A percentile compares a stretch with the other conserved stretches of the same genome.
Conservation (phyloP, 441 rosid species). For the Arabidopsis lyrata region DNA sequence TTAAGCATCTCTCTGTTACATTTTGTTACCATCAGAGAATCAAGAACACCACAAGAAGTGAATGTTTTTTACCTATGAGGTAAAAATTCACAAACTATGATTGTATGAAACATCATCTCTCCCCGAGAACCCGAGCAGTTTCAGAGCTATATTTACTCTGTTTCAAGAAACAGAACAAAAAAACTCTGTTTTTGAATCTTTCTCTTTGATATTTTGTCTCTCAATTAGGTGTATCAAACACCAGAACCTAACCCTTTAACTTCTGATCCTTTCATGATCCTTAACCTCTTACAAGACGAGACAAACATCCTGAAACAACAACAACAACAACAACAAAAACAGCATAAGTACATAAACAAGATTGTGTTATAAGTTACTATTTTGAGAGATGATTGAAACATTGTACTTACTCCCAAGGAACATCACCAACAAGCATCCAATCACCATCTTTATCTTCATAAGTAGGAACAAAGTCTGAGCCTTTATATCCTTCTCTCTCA, state of each 20-base stretch:
- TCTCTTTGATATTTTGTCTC: constrained; percentile 17
- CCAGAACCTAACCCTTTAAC: constrained; percentile 51
- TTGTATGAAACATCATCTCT: neutral
- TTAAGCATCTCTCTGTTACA: constrained; percentile 40
- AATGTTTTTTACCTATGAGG: constrained; percentile 28
- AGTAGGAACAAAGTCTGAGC: constrained; percentile 88
- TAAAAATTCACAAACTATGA: constrained; percentile 23
- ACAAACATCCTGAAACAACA: constrained; percentile 55
- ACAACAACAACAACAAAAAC: constrained; percentile 6
- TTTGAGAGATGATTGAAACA: constrained; percentile 15
- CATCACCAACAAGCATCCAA: constrained; percentile 94
- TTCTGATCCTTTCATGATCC: constrained; percentile 67
- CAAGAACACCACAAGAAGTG: constrained; percentile 39
- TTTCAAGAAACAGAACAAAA: constrained; percentile 28
- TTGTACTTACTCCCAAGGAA: constrained; percentile 79
- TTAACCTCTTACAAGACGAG: constrained; percentile 58
- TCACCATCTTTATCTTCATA: constrained; percentile 97
- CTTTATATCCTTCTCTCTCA: constrained; percentile 89
- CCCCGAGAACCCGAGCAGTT: constrained; percentile 42
- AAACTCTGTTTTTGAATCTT: constrained; percentile 38
- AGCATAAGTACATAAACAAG: constrained; percentile 18
- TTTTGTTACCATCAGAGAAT: constrained; percentile 37
- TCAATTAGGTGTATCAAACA: constrained; percentile 26
- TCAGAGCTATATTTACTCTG: constrained; percentile 11
- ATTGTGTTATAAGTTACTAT: neutral